phyloP scores from a whole-genome alignment of 352 stramenopile species.

The Phytophthora tubulina region DNA sequence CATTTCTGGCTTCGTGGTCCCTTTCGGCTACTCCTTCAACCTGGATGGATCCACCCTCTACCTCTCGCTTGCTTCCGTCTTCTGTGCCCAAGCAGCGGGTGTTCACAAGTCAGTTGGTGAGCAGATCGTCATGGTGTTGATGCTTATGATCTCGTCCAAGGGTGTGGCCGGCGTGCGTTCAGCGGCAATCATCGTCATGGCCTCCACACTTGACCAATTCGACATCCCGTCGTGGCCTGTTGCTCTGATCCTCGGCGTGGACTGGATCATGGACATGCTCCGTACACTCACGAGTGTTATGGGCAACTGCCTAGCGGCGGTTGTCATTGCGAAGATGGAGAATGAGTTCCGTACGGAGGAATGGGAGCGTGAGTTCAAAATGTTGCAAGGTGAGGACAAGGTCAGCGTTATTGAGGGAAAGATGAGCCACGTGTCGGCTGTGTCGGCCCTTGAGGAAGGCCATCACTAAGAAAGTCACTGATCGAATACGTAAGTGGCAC shows the following conservation, averaged over 20 bases:
- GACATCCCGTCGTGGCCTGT: slow-evolving; percentile 68
- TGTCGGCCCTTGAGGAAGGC: slow-evolving; percentile 35
- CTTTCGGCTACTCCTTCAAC: slow-evolving; percentile 78
- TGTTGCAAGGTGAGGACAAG: slow-evolving; percentile 26
- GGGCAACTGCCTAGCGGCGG: slow-evolving; percentile 62
- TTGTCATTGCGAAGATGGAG: slow-evolving; percentile 74
- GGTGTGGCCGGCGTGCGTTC: slow-evolving; percentile 65
- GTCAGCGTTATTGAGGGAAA: slow-evolving; percentile 34
- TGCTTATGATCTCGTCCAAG: slow-evolving; percentile 71
- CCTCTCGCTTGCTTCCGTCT: slow-evolving; percentile 56
- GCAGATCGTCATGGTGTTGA: slow-evolving; percentile 69
- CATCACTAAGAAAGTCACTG: slow-evolving; percentile 24
- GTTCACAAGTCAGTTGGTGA: slow-evolving; percentile 60
- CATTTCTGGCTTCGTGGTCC: slow-evolving; percentile 66
- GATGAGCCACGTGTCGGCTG: slow-evolving; percentile 41
- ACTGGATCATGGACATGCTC: slow-evolving; percentile 73
- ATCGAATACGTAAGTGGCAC: too few species aligned
- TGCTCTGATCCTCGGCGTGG: slow-evolving; percentile 59
- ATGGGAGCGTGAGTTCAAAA: slow-evolving; percentile 43
- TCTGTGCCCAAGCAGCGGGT: slow-evolving; percentile 61
- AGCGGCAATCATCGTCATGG: slow-evolving; percentile 56
- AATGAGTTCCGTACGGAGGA: slow-evolving; percentile 65
- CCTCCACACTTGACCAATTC: slow-evolving; percentile 62
- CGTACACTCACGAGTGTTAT: slow-evolving; percentile 68
- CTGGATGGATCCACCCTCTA: slow-evolving; percentile 66